Base-by-base conservation (phyloP, 177 flowering plant genomes). In the Vitis hybrid region DNA sequence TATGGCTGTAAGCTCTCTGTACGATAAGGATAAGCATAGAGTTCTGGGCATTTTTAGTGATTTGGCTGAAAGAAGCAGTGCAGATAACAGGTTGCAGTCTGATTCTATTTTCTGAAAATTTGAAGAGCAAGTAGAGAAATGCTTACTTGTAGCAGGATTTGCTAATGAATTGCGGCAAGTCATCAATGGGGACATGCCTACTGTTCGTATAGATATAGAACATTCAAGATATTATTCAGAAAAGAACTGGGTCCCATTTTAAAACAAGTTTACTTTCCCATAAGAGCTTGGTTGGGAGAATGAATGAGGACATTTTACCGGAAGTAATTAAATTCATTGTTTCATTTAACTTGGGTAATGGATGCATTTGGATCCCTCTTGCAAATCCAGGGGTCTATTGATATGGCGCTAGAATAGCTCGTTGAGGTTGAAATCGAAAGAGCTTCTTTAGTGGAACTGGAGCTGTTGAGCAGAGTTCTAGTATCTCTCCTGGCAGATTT, bases 81-180 rank as follows among this genome's bases (percentile, higher is more conserved):
- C 67, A 63, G 79, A 80, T 68, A 69, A 57, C 59, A 49, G 50
- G 51, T 60, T 66, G 48, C 80, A 66, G 60, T 66, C 72, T 81
- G 84, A 82, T 77, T 78, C 81, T 66, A 63, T 83, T 62, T 83
- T 80, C 72, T 66, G 73, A 60, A 84, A 81, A 70, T 78, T 92
- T 69, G 98, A 95, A 78, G 96, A 86, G 80, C 96, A 91, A 76
- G 77, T 90, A 74, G 98, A 95, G 75, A 93, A 86, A 71, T 95
- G 96, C 73, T 67, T 78, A 27, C 88, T 93, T 73, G 78, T 95
- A 40, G 80, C 88, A 13, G 88, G 78, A 21, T 88, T 89, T 75
- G 77, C 86, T 58, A 71, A 76, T 77, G 97, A 95, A 69, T 73
- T 91, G 11, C 71, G 66, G 55, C 80, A 80, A 64, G 63, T 73